Evolutionary conservation across 495 filamentous ascomycete species (phyloP), one percentile per base, ranked within the genome.

Genomic region (Aspergillus ellipticus): DNA sequence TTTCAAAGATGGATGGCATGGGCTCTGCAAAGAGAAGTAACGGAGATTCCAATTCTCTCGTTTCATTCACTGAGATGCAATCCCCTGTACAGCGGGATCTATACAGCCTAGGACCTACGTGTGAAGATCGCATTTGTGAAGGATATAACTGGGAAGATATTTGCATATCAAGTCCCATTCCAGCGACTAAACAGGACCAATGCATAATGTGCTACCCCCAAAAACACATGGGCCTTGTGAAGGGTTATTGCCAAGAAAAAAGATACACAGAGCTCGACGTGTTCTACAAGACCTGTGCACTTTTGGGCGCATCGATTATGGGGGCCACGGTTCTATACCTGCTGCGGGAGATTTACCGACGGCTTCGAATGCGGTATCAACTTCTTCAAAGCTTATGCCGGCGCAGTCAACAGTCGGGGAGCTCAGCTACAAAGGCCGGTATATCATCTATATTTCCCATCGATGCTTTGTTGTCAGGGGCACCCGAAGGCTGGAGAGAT

Each of bases 241-340:
- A 21, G 11, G 10, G 28, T 4, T 22, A 42, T 24, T 50, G 47
- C 17, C 22, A 49, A 19, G 16, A 19, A 24, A 20, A 17, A 11
- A 56, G 20, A 24, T n/a, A 20, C 3, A 33, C 4, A 19, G 46
- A 45, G 19, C 21, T 51, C n/a, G 33, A 42, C 13, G 37, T 42
- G n/a, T 51, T 51, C 26, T 56, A 56, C 16, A 26, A 26, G 37
- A n/a, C 39, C 2, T 56, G 47, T 24, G 33, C 33, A 22, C 19
- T 56, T 13, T 16, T 56, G 6, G 54, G 35, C 3, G 24, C 41
- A 6, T 6, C 35, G 28, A 16, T 50, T 11, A 21, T 51, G 24
- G 47, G 49, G 33, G 47, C 54, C 8, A 31, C 48, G 8, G 13
- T 56, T 10, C 7, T 56, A 20, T 51, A 51, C 26, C 2, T 56